Percentiles rank a stretch among this genome's conserved stretches.
Conservation (phyloP, 129 eudicot species). For the Logfia minima region DNA sequence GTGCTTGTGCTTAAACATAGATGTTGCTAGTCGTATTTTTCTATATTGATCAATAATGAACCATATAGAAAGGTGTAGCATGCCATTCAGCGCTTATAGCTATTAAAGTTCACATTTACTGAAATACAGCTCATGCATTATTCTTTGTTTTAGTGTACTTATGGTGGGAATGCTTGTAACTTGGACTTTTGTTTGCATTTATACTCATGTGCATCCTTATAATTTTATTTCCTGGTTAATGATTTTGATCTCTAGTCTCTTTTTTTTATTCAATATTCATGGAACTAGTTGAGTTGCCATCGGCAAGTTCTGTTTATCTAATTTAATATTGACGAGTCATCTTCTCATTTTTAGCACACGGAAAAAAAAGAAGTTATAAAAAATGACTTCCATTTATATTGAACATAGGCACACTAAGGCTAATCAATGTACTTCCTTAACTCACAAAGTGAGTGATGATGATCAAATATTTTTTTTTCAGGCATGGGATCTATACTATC, state of each 20-base stretch:
- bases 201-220: too few relatives aligned
- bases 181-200: too few relatives aligned
- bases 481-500: conserved; percentile 99
- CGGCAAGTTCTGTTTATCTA: neutral
- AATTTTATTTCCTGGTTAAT: too few relatives aligned
- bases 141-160: too few relatives aligned
- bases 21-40: neutral
- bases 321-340: neutral
- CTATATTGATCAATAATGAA: neutral
- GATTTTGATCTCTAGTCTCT: too few relatives aligned
- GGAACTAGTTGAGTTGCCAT: neutral
- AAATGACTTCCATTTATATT: neutral
- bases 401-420: neutral
- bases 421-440: neutral
- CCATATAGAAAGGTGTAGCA: too few relatives aligned
- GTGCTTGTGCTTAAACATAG: conserved; percentile 2
- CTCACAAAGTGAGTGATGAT: conserved; percentile 11
- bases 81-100: too few relatives aligned
- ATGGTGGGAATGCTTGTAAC: too few relatives aligned
- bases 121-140: too few relatives aligned
- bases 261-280: too few relatives aligned
- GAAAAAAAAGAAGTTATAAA: too few relatives aligned
- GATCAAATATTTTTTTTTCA: conserved; percentile 31
- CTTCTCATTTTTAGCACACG: neutral
- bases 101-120: too few relatives aligned